phyloP scores from a whole-genome alignment of 345 rosid species.

The Psidium friedrichsthalianum region DNA sequence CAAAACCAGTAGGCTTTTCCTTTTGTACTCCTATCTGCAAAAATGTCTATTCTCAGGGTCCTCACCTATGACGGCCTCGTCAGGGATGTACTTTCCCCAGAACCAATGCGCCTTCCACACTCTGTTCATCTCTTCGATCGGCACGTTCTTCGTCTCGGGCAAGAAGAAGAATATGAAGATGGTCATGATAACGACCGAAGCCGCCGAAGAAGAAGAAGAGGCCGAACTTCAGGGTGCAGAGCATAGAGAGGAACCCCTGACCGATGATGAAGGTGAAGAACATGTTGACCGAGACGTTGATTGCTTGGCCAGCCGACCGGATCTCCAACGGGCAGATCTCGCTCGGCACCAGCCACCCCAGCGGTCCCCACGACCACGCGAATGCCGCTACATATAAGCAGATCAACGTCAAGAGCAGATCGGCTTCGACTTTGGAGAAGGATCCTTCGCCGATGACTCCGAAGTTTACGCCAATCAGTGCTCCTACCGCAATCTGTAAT shows the following conservation, averaged over 20 bases:
- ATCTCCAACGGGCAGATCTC: conserved; percentile 36
- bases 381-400: conserved; percentile 37
- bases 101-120: conserved; percentile 46
- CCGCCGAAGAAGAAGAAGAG: conserved; percentile 43
- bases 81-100: conserved; percentile 29
- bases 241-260: conserved; percentile 44
- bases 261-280: conserved; percentile 40
- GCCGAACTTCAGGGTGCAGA: conserved; percentile 39
- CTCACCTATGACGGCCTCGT: conserved; percentile 2
- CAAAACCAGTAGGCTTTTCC: no score
- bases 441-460: conserved; percentile 15
- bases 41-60: neutral
- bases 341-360: conserved; percentile 50
- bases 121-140: conserved; percentile 35
- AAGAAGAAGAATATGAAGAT: conserved; percentile 22
- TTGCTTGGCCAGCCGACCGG: conserved; percentile 38
- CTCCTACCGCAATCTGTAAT: conserved; percentile 4
- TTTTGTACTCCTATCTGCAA: neutral
- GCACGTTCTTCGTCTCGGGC: conserved; percentile 40
- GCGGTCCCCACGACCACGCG: conserved; percentile 59
- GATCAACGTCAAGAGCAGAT: conserved; percentile 14
- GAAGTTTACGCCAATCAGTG: conserved; percentile 14
- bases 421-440: conserved; percentile 8
- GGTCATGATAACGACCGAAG: conserved; percentile 29
- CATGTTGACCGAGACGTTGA: conserved; percentile 45